These are phyloP conservation scores for Wickerhamomyces queroliae DNA, from an alignment of 805 yeast genomes.

Conservation along the genomic window DNA sequence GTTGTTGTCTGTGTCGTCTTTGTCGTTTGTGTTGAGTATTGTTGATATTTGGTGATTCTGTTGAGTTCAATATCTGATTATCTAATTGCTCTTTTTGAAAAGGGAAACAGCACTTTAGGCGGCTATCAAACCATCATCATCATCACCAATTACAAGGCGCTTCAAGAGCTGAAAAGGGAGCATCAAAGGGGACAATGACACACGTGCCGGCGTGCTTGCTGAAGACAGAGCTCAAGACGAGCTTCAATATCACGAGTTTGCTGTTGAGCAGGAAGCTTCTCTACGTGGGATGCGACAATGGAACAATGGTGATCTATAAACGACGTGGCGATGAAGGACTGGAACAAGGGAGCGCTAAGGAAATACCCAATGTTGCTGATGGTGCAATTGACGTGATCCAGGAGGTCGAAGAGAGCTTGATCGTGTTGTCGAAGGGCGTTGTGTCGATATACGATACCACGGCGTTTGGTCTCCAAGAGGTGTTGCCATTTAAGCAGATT, in stretches of 20 bases:
- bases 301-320: neutral
- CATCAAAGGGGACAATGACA: neutral
- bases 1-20: neutral
- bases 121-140: too few species aligned
- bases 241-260: neutral
- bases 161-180: too few species aligned
- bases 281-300: neutral
- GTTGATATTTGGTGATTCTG: neutral
- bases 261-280: neutral
- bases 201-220: neutral
- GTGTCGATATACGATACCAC: constrained; percentile 3
- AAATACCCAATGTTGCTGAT: neutral
- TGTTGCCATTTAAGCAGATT: constrained; percentile 15
- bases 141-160: too few species aligned
- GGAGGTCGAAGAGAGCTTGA: neutral
- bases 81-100: too few species aligned
- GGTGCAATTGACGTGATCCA: neutral
- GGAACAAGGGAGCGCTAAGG: neutral
- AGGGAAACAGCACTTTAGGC: too few species aligned
- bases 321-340: neutral
- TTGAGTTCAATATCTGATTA: too few species aligned
- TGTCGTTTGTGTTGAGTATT: neutral
- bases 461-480: constrained; percentile 3
- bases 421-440: constrained; percentile 1
- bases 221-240: neutral